Conservation (phyloP, 2,329 filamentous ascomycete species). For the Scedosporium apiospermum region DNA sequence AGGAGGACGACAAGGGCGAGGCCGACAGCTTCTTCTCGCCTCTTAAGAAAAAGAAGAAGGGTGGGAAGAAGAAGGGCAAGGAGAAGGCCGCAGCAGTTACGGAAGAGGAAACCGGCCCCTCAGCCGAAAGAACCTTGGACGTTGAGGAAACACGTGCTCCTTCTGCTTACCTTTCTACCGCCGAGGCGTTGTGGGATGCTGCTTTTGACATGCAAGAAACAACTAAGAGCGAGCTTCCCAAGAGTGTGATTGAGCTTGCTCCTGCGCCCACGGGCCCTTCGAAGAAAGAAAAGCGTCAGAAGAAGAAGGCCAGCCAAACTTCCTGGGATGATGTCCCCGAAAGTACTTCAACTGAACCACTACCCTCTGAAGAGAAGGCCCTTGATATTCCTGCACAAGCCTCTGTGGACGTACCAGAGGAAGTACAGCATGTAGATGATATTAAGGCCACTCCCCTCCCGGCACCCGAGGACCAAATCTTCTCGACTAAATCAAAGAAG, state of each 20-base stretch:
- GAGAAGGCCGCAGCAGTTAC: constrained; percentile 6
- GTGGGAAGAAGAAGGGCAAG: constrained; percentile 15
- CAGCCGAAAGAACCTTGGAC: not conserved
- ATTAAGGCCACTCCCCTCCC: not conserved
- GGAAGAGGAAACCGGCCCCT: not conserved
- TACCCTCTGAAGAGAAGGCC: not conserved
- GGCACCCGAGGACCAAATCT: constrained; percentile 5
- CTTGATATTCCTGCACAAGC: constrained; percentile 5
- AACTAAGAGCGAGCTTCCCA: not conserved
- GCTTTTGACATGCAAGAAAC: not conserved
- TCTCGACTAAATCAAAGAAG: constrained; percentile 16
- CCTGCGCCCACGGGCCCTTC: constrained; percentile 1
- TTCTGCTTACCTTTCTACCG: not conserved
- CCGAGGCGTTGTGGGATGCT: not conserved
- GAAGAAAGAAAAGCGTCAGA: constrained; percentile 15
- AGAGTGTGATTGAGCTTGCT: not conserved
- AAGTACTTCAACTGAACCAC: not conserved
- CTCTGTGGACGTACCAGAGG: constrained; percentile 7
- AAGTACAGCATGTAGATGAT: constrained; percentile 1
- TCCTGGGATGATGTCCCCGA: not conserved
- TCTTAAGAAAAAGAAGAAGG: constrained; percentile 17
- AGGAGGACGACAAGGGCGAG: constrained; percentile 8
- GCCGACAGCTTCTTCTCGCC: constrained; percentile 3
- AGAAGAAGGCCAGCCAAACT: constrained; percentile 11
- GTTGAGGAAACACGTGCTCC: not conserved